phyloP scores from a whole-genome alignment of 2,329 filamentous ascomycete species.

The Venturia carpophila region DNA sequence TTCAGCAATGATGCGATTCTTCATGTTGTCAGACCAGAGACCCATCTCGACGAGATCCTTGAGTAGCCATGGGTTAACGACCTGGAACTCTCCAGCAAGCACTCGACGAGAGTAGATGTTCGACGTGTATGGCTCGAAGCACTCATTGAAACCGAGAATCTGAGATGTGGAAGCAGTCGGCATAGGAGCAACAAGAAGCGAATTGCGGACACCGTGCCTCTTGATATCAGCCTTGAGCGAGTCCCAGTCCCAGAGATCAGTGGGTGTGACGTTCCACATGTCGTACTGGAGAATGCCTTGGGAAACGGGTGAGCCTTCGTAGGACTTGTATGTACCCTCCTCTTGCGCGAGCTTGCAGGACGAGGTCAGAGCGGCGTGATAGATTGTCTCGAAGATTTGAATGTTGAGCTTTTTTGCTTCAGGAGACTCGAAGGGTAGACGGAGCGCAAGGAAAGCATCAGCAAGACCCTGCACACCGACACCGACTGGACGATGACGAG shows the following conservation, averaged over 20 bases:
- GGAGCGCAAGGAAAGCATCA: conserved; percentile 93
- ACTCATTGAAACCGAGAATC: conserved; percentile 98
- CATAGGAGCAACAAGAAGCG: conserved; percentile 91
- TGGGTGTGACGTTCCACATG: conserved; percentile 94
- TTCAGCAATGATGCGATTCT: conserved; percentile 98
- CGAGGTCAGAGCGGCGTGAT: conserved; percentile 86
- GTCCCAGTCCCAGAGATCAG: conserved; percentile 95
- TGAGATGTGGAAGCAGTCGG: conserved; percentile 95
- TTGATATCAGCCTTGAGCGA: conserved; percentile 83
- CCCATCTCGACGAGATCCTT: conserved; percentile 98
- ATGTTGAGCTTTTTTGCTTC: conserved; percentile 92
- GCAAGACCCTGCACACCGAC: conserved; percentile 96
- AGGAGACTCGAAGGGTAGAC: conserved; percentile 92
- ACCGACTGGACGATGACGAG: conserved; percentile 91
- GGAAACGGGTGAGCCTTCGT: conserved; percentile 87
- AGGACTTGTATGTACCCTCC: conserved; percentile 78
- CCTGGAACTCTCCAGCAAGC: conserved; percentile 95
- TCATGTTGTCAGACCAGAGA: conserved; percentile 99
- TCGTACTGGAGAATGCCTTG: conserved; percentile 96
- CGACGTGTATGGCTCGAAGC: conserved; percentile 98
- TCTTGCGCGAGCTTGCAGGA: conserved; percentile 80
- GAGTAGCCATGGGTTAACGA: conserved; percentile 97
- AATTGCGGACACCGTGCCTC: conserved; percentile 90
- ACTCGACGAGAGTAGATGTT: conserved; percentile 99
- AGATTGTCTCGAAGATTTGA: conserved; percentile 99